A percentile compares a stretch with the other conserved stretches of the same genome.
phyloP scores from a whole-genome alignment of 371 early-diverging fungal genomes.

The Rhizomucor miehei region DNA sequence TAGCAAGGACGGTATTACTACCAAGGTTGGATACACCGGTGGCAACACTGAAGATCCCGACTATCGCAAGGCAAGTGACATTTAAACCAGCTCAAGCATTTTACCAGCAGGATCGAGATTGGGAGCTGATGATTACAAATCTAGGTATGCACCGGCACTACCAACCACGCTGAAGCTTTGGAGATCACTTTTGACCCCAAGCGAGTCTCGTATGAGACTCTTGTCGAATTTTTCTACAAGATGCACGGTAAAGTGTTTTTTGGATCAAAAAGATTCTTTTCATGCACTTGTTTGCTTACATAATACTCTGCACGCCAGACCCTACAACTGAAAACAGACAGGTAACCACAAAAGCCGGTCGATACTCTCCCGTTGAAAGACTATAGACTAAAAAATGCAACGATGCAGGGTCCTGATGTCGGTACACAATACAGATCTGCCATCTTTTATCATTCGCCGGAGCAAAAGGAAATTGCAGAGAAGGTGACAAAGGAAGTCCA shows the following conservation, averaged over 20 bases:
- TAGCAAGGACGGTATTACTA: constrained; percentile 53
- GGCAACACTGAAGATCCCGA: constrained; percentile 55
- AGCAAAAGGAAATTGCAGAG: constrained; percentile 73
- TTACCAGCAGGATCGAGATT: neutral
- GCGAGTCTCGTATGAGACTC: constrained; percentile 59
- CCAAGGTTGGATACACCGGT: constrained; percentile 84
- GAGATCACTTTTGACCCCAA: constrained; percentile 74
- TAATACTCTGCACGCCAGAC: constrained; percentile 14
- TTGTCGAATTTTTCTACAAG: constrained; percentile 84
- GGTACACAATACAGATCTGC: constrained; percentile 84
- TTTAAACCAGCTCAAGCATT: too few relatives aligned
- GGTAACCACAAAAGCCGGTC: neutral
- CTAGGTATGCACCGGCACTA: constrained; percentile 66
- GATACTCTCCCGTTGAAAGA: neutral
- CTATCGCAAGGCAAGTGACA: constrained; percentile 59
- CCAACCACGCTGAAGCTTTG: constrained; percentile 86
- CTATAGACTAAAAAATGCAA: neutral
- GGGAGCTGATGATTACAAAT: neutral
- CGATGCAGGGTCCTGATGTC: constrained; percentile 38
- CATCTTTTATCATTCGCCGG: constrained; percentile 74
- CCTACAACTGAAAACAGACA: constrained; percentile 26
- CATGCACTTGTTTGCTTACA: neutral
- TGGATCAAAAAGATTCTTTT: too few relatives aligned
- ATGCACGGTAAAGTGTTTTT: constrained; percentile 60
- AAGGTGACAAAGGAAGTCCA: constrained; percentile 58